These are phyloP conservation scores for Clathrospora elynae DNA, from an alignment of 2,329 filamentous ascomycete genomes.

Conservation along the genomic window DNA sequence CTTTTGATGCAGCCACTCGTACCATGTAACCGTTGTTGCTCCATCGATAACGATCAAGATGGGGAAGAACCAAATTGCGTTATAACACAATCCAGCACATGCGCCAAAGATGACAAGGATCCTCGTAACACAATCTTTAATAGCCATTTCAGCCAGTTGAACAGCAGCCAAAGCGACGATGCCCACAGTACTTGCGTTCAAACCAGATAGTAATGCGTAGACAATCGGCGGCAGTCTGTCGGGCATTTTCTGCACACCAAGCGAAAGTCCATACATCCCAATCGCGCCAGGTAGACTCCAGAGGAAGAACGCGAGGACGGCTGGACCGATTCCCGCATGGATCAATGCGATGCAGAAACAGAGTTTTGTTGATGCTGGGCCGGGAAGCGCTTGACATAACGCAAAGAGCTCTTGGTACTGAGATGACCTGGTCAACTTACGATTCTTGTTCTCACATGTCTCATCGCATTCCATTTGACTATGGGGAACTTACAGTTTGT, in stretches of 20 bases:
- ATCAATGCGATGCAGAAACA: conserved; percentile 70
- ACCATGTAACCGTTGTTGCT: conserved; percentile 59
- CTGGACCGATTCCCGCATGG: conserved; percentile 63
- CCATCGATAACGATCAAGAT: conserved; percentile 65
- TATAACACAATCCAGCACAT: conserved; percentile 70
- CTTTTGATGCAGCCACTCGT: conserved; percentile 58
- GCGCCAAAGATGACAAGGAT: conserved; percentile 68
- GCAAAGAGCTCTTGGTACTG: conserved; percentile 76
- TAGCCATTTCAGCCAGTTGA: conserved; percentile 68
- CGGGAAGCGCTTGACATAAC: conserved; percentile 69
- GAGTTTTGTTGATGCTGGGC: conserved; percentile 74
- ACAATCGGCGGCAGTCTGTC: conserved; percentile 64
- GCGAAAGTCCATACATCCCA: conserved; percentile 69
- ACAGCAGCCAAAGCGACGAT: conserved; percentile 73
- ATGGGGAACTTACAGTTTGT: conserved; percentile 58
- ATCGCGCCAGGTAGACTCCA: conserved; percentile 74
- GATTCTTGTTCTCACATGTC: background rate
- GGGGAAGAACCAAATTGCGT: conserved; percentile 76
- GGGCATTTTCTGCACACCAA: conserved; percentile 67
- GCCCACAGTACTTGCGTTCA: conserved; percentile 74
- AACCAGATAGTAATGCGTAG: conserved; percentile 71
- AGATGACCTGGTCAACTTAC: background rate
- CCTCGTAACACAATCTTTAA: conserved; percentile 67
- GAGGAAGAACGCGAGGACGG: conserved; percentile 64
- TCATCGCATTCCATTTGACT: background rate